Evolutionary conservation across 2,329 filamentous ascomycete genomes (phyloP), one percentile per base, ranked within the genome.

Genomic region (Pseudogymnoascus sp.): DNA sequence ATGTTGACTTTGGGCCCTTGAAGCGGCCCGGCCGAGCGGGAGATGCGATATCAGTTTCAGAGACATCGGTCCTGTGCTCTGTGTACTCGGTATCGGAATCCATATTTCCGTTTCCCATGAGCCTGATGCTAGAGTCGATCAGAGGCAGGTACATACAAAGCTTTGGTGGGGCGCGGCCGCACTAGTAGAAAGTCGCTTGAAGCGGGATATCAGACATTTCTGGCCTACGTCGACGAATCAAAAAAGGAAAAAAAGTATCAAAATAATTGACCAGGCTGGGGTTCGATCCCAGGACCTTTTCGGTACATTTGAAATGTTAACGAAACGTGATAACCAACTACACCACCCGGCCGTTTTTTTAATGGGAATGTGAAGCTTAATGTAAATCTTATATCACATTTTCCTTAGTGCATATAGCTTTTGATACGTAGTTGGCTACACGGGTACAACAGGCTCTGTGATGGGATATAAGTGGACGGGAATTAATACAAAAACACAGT

Each of bases 1-100:
- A 96, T 67, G 86, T 87, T 35, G 82, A 82, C 14, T 81, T 75
- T 1, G 81, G 75, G 0, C 91, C 90, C n/a, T 74, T 78, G 80
- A 89, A 96, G 65, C 85, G 86, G 72, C 95, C 95, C 8, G 86
- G 86, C 1, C 88, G 82, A 53, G 76, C 10, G 4, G 50, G 50
- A 33, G 26, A 56, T 10, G 50, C n/a, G 29, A 56, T 56, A 56
- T 56, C 50, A n/a, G 50, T 56, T 33, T 56, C 50, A 33, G 50
- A 56, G n/a, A 56, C 50, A 14, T 56, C 50, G 1, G 50, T 56
- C 29, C 29, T 56, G 10, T 33, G 19, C 29, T 56, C 50, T 21
- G 29, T 56, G 21, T 19, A 56, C 29, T 56, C 50, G 26, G 50
- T 56, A 56, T 56, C 50, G 1, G 50, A 56, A 56, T 56, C 50